These are phyloP conservation scores for Puccinia polysora DNA, from an alignment of 1,284 basidiomycete species.

Conservation along the genomic window DNA sequence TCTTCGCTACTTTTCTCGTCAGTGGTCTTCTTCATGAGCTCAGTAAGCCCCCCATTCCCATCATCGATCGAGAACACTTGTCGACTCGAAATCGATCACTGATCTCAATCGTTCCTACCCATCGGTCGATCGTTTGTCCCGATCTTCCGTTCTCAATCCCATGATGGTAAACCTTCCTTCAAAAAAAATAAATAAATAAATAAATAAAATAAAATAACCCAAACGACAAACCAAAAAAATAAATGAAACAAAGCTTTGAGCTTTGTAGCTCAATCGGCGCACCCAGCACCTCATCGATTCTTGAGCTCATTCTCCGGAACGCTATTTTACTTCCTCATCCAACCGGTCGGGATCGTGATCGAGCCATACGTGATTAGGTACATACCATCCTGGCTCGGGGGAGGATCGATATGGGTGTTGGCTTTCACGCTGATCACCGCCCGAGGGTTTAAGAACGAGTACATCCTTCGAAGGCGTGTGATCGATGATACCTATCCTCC, in stretches of 20 bases:
- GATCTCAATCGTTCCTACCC: background rate
- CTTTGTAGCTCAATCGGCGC: background rate
- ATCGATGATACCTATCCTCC: conserved; percentile 37
- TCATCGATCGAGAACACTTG: too few relatives aligned
- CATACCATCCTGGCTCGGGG: conserved; percentile 22
- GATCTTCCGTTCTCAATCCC: background rate
- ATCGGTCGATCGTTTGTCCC: background rate
- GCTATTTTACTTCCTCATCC: conserved; percentile 32
- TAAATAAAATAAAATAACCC: too few relatives aligned
- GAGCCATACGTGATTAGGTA: conserved; percentile 37
- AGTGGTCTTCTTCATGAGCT: conserved; percentile 32
- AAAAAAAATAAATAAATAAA: too few relatives aligned
- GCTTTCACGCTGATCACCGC: conserved; percentile 26
- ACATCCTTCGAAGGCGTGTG: conserved; percentile 7
- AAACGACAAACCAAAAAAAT: too few relatives aligned
- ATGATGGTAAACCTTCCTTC: background rate
- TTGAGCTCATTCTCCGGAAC: conserved; percentile 17
- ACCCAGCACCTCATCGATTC: conserved; percentile 16
- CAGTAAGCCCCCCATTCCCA: too few relatives aligned
- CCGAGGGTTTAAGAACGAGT: conserved; percentile 21
- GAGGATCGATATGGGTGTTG: conserved; percentile 22
- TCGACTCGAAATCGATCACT: too few relatives aligned
- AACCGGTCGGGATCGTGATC: conserved; percentile 36
- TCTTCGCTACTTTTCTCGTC: conserved; percentile 24
- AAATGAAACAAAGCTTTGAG: too few relatives aligned